phyloP scores from a whole-genome alignment of 768 basidiomycete genomes.

The Suillus fuscotomentosus region DNA sequence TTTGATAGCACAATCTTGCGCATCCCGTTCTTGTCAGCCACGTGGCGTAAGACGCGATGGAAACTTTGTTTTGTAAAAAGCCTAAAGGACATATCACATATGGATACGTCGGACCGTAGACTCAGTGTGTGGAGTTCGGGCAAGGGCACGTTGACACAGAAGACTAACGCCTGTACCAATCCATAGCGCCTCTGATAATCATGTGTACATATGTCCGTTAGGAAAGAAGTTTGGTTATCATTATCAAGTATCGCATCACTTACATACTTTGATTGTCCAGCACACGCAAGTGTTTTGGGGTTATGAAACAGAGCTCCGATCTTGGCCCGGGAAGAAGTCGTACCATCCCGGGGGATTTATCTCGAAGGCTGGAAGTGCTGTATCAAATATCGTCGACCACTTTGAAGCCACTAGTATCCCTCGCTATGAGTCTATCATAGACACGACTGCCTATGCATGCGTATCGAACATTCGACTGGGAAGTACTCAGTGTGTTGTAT shows the following conservation, averaged over 20 bases:
- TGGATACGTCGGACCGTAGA: not conserved
- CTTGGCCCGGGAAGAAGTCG: not conserved
- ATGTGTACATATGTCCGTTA: not conserved
- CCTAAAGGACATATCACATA: not conserved
- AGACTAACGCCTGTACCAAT: not conserved
- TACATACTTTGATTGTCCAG: not conserved
- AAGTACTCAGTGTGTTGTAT: not conserved
- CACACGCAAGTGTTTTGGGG: not conserved
- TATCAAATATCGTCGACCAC: not conserved
- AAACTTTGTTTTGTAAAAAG: not conserved
- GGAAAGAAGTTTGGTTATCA: not conserved
- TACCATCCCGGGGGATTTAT: not conserved
- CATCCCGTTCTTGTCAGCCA: not conserved
- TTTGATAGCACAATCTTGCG: not conserved
- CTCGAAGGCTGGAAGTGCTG: not conserved
- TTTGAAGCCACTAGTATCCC: not conserved
- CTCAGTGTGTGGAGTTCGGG: not conserved
- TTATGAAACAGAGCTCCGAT: not conserved
- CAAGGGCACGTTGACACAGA: not conserved
- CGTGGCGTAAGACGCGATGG: not conserved
- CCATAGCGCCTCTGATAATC: not conserved
- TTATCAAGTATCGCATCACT: not conserved
- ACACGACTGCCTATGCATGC: not conserved
- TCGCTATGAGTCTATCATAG: too few species aligned
- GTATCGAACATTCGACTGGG: not conserved